A percentile compares a stretch with the other conserved stretches of the same genome.
phyloP scores from a whole-genome alignment of 352 stramenopile genomes.

The Peronospora belbahrii region DNA sequence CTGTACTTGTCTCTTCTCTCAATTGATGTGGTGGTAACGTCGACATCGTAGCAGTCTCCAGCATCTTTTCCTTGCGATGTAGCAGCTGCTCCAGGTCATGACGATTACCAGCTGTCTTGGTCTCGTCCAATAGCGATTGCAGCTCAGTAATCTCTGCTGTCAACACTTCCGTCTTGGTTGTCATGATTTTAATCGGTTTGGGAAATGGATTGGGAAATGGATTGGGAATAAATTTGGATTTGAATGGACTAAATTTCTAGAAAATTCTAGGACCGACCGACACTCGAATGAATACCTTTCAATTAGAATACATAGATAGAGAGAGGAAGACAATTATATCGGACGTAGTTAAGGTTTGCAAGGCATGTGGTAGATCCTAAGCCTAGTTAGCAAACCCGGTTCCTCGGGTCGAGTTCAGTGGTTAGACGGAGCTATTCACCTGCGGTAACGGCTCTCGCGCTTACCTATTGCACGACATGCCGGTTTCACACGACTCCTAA shows the following conservation, averaged over 20 bases:
- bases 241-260: no score
- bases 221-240: no score
- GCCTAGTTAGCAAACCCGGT: not conserved
- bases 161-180: slow-evolving; percentile 16
- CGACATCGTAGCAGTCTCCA: slow-evolving; percentile 16
- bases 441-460: not conserved
- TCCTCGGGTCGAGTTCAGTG: not conserved
- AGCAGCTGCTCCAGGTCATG: slow-evolving; percentile 59
- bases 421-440: not conserved
- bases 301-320: no score
- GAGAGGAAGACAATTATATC: no score
- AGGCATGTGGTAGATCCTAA: not conserved
- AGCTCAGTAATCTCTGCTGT: slow-evolving; percentile 59
- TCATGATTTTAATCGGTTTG: no score
- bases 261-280: no score
- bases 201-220: no score
- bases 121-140: slow-evolving; percentile 44
- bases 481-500: no score
- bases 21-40: slow-evolving; percentile 19
- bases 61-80: slow-evolving; percentile 43
- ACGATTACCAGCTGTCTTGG: slow-evolving; percentile 48
- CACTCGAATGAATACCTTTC: no score
- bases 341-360: no score
- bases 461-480: no score
- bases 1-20: slow-evolving; percentile 19